Evolutionary conservation across 164 flowering plant genomes (phyloP).

Genomic region (Malania oleifera): DNA sequence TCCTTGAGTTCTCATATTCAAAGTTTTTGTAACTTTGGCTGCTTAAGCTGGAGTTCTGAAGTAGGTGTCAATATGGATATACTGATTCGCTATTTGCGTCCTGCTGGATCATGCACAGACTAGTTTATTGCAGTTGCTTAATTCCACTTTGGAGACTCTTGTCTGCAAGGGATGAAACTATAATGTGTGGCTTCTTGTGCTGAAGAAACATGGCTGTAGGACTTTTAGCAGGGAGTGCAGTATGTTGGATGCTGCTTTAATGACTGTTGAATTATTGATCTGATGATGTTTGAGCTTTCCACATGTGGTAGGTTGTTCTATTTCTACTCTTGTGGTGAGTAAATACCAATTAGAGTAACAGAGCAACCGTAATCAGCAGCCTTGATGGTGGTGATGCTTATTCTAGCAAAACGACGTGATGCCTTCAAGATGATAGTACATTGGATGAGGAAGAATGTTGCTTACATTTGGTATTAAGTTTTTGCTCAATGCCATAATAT

Average conservation of each 20-base stretch:
- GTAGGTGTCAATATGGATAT: slow-evolving; percentile 1
- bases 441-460: background rate
- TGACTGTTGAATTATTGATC: background rate
- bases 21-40: background rate
- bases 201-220: background rate
- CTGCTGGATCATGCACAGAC: background rate
- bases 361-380: background rate
- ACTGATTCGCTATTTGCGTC: background rate
- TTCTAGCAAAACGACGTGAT: background rate
- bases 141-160: background rate
- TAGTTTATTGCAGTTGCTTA: background rate
- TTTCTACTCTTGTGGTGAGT: background rate
- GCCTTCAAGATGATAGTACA: background rate
- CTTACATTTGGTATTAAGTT: background rate
- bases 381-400: background rate
- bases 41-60: slow-evolving; percentile 4
- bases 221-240: background rate
- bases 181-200: slow-evolving; percentile 1
- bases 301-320: background rate
- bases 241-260: background rate
- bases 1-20: background rate
- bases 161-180: background rate
- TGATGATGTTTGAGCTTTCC: background rate
- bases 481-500: background rate
- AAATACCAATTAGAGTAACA: background rate